These are phyloP conservation scores for Nemania sp. DNA, from an alignment of 2,329 filamentous ascomycete genomes.

Conservation along the genomic window DNA sequence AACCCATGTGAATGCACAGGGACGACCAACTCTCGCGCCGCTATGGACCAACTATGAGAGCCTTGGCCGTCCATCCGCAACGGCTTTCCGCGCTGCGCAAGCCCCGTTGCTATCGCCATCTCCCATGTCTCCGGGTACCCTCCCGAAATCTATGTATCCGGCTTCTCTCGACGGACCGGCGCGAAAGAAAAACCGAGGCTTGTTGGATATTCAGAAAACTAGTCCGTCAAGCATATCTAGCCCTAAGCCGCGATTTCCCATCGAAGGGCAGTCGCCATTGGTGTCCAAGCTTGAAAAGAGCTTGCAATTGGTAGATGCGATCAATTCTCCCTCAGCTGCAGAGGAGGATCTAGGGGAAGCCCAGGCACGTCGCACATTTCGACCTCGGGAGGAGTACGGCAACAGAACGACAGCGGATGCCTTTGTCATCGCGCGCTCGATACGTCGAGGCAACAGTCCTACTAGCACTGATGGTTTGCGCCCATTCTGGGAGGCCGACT, in stretches of 20 bases:
- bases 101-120: constrained; percentile 49
- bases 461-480: constrained; percentile 10
- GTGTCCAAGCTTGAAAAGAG: constrained; percentile 46
- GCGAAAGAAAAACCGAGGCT: constrained; percentile 53
- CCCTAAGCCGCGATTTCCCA: constrained; percentile 45
- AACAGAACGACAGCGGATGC: constrained; percentile 58
- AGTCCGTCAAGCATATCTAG: constrained; percentile 40
- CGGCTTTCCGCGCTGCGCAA: constrained; percentile 43
- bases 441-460: constrained; percentile 53
- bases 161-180: constrained; percentile 52
- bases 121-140: constrained; percentile 48
- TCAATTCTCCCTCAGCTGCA: constrained; percentile 8
- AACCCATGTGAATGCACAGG: constrained; percentile 50
- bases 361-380: constrained; percentile 47
- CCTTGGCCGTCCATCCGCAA: constrained; percentile 42
- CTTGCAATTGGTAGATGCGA: constrained; percentile 38
- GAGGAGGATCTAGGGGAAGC: neutral
- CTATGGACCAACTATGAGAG: constrained; percentile 52
- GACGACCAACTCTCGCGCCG: constrained; percentile 53
- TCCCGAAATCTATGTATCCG: constrained; percentile 53
- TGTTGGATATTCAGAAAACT: constrained; percentile 51
- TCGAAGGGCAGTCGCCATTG: constrained; percentile 49
- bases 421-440: constrained; percentile 58
- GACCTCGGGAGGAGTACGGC: constrained; percentile 51
- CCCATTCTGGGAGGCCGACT: constrained; percentile 9